Conservation (phyloP, 345 rosid species). For the Populus simonii region DNA sequence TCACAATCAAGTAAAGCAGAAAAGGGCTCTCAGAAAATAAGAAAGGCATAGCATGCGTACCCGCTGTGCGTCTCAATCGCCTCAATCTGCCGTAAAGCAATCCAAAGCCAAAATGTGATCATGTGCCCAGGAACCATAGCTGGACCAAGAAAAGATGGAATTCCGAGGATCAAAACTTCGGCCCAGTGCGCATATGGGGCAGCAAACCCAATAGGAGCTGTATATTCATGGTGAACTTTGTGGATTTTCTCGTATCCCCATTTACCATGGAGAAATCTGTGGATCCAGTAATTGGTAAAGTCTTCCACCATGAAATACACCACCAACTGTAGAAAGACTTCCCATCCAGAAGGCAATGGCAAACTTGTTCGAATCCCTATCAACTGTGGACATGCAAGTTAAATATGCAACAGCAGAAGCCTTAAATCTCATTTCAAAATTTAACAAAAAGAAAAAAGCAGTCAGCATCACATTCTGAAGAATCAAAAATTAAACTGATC, state of each 20-base stretch:
- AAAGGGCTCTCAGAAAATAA: constrained; percentile 17
- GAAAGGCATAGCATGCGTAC: constrained; percentile 46
- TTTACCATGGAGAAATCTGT: constrained; percentile 70
- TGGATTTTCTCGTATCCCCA: constrained; percentile 97
- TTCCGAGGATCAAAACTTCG: constrained; percentile 78
- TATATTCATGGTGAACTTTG: constrained; percentile 77
- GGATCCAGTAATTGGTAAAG: constrained; percentile 86
- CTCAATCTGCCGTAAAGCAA: constrained; percentile 81
- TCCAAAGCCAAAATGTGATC: constrained; percentile 90
- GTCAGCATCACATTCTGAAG: background rate
- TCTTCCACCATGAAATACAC: constrained; percentile 86
- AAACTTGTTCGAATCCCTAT: constrained; percentile 64
- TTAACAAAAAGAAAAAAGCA: background rate
- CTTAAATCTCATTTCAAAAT: background rate
- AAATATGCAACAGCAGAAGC: background rate
- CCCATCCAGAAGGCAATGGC: constrained; percentile 77
- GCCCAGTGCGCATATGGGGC: constrained; percentile 97
- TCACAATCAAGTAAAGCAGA: constrained; percentile 36
- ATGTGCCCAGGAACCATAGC: constrained; percentile 96
- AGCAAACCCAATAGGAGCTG: constrained; percentile 80
- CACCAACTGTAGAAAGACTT: constrained; percentile 55
- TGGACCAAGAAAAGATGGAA: constrained; percentile 92
- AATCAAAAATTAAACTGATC: background rate
- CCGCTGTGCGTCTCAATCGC: constrained; percentile 97
- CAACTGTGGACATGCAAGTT: constrained; percentile 41